Base-by-base conservation (phyloP, 768 basidiomycete genomes). In the Dioszegia crocea region DNA sequence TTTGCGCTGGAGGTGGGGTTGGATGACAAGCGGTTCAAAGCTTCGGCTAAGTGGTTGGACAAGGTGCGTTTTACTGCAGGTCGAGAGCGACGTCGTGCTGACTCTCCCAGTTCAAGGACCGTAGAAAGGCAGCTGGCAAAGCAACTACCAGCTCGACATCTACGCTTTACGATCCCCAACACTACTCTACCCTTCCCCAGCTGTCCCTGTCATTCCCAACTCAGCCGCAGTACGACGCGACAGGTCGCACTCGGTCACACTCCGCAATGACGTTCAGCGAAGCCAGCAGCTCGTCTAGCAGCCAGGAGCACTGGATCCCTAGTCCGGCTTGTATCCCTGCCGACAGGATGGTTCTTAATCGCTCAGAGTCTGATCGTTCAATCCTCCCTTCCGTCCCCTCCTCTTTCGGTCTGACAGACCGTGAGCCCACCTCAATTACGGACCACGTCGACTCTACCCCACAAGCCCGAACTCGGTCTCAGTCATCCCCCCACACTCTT, bases 41-140 rank as follows among this genome's bases (percentile, higher is more conserved):
- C 73, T 5, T 76, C 75, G 12, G 68, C 73, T 0, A 76, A 76
- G 47, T 76, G 75, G 75, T 56, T 71, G 21, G 75, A 76, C 61
- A 76, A 76, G 57, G 69, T 70, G 48, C 57, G 65, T 36, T 16
- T 19, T 38, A 3, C 19, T 3, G 33, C 21, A 16, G 4, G 41
- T 39, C n/a, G 24, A 38, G 31, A 33, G 30, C 39, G 33, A 14
- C 36, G 1, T 4, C 2, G 24, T 19, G 64, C 63, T 67, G 52
- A 67, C 33, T 40, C 27, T 44, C 43, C 26, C 33, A 73, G 73
- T 76, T 74, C 68, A 76, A 76, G 61, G 75, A 76, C 24, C 62
- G 75, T 17, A 39, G 75, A 52, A 70, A 66, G 65, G 59, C 61
- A 19, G 60, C 64, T 27, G 71, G 71, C 2, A 66, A 65, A 57